Percentiles rank a stretch among this genome's conserved stretches.
phyloP scores from a whole-genome alignment of 768 basidiomycete genomes.

The Suillus hirtellus region DNA sequence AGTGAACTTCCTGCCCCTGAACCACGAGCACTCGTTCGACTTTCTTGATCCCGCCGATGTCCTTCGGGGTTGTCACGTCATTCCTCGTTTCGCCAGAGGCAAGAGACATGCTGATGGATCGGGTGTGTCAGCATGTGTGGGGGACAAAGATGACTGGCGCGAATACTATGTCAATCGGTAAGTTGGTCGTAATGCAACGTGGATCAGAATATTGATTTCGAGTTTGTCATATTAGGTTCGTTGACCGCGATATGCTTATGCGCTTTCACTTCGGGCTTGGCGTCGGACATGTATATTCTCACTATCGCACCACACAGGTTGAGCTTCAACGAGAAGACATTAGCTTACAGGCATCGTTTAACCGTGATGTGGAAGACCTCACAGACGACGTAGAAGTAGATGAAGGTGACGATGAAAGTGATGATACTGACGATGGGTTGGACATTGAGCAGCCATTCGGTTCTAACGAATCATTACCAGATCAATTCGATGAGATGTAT shows the following conservation, averaged over 20 bases:
- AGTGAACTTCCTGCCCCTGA: not conserved
- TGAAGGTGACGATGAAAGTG: not conserved
- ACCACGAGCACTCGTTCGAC: not conserved
- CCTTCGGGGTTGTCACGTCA: constrained; percentile 5
- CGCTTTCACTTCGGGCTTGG: no score
- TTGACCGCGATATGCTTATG: no score
- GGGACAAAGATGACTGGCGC: no score
- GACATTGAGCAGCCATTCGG: not conserved
- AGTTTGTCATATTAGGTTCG: no score
- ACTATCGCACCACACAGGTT: no score
- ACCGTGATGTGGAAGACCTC: no score
- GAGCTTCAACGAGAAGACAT: not conserved
- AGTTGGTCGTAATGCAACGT: no score
- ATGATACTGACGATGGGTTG: not conserved
- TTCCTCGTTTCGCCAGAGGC: constrained; percentile 1
- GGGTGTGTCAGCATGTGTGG: not conserved
- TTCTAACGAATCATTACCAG: not conserved
- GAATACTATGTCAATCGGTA: no score
- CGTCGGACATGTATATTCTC: no score
- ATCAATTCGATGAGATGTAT: not conserved
- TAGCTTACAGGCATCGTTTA: no score
- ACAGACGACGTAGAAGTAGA: no score
- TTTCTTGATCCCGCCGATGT: constrained; percentile 8
- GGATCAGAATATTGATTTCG: not conserved
- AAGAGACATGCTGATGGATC: not conserved